Base-by-base conservation (phyloP, 2,329 filamentous ascomycete species). In the Keithomyces neogunnii region DNA sequence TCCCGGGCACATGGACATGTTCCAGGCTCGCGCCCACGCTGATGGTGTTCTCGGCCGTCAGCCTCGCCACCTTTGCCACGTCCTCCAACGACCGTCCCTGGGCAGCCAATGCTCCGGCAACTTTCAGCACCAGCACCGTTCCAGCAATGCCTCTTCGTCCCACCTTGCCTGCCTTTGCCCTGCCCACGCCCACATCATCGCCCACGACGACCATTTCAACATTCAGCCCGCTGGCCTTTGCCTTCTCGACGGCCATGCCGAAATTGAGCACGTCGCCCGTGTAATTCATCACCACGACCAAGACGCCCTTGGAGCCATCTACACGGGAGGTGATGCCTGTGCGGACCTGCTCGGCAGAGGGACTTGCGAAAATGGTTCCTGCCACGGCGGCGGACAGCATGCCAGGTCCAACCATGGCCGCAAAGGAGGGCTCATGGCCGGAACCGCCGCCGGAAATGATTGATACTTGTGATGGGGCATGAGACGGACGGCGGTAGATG, bases 211-310 rank as follows among this genome's bases (percentile, higher is more conserved):
- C 83, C 86, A 96, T 95, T 65, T 95, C 88, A 0, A 88, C 87
- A 19, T 82, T 71, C 29, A 89, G 69, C 0, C 89, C 91, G 0
- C 82, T 81, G 1, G 89, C 89, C 53, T 86, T 85, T 13, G 90
- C 90, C 73, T 96, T 96, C 69, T 96, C 92, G 7, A 93, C 88
- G 1, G 86, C 91, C 79, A 96, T 86, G 51, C 90, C 91, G 64
- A 96, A 96, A 71, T 96, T 95, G 59, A 96, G 77, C 50, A 96
- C 81, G 66, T 91, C 88, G 38, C 88, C 88, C 1, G 89, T 95
- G 69, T 95, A 95, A 68, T 96, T 96, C 88, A 95, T 96, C 32
- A 95, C 88, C 5, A 91, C 85, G n/a, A 96, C 86, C 40, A 96
- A 68, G 1, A 96, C 86, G 29, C 91, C 92, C 55, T 81, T 79